Evolutionary conservation across 192 early-diverging fungal genomes (phyloP).

Genomic region (Coemansia pectinata): DNA sequence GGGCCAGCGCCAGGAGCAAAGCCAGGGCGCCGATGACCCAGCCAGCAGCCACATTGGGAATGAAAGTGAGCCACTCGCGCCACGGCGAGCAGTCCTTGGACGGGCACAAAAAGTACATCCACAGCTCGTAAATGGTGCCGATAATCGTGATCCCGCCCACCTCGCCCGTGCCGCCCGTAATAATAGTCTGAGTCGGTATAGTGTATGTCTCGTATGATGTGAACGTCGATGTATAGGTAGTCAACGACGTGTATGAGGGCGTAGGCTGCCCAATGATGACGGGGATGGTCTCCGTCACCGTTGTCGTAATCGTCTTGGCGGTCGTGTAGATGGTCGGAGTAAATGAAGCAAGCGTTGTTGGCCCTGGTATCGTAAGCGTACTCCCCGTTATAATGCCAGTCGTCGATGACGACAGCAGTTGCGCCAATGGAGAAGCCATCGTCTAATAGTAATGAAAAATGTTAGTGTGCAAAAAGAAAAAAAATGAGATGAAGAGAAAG

Average conservation of each 20-base stretch:
- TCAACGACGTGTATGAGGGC: slow-evolving; percentile 23
- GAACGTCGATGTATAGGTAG: slow-evolving; percentile 38
- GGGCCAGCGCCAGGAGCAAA: slow-evolving; percentile 30
- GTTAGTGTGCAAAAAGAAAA: neutral
- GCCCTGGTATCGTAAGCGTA: slow-evolving; percentile 29
- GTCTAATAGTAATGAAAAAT: neutral
- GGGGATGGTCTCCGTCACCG: slow-evolving; percentile 23
- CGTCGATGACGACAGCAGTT: slow-evolving; percentile 24
- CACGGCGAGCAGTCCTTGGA: slow-evolving; percentile 41
- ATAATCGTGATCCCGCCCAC: slow-evolving; percentile 42
- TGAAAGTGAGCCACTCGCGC: slow-evolving; percentile 57
- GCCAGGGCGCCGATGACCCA: slow-evolving; percentile 47
- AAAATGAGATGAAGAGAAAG: neutral
- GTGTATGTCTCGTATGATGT: slow-evolving; percentile 34
- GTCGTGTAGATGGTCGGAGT: slow-evolving; percentile 20
- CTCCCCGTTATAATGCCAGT: slow-evolving; percentile 17
- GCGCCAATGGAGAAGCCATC: neutral
- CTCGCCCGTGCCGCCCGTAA: slow-evolving; percentile 39
- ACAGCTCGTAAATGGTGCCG: slow-evolving; percentile 38
- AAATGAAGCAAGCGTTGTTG: neutral
- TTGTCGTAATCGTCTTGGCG: slow-evolving; percentile 24
- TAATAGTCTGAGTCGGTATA: slow-evolving; percentile 22
- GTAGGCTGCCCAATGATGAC: slow-evolving; percentile 7
- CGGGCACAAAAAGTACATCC: slow-evolving; percentile 55
- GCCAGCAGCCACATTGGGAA: slow-evolving; percentile 44